Base-by-base conservation (phyloP, 768 basidiomycete species). In the Termitomyces titanicus region DNA sequence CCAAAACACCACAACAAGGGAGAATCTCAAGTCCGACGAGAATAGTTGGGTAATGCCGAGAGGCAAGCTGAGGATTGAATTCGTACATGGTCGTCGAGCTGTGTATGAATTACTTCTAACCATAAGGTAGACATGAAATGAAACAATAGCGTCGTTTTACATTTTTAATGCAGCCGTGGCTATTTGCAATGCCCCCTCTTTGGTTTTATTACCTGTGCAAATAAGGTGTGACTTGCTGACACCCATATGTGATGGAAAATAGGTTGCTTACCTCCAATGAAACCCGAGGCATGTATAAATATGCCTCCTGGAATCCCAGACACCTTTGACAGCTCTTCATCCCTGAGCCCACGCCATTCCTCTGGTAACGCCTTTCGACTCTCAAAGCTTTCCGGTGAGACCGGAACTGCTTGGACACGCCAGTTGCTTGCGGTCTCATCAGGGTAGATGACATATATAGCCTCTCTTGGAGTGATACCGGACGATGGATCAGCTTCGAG, bases 231-330 rank as follows among this genome's bases (percentile, higher is more conserved):
- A 27, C 33, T 39, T n/a, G 29, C 34, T 34, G 20, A 24, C n/a
- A 22, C 29, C n/a, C 8, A 58, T 51, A 52, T 52, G 54, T 29
- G 27, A 27, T 27, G 5, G 42, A 50, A 44, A 11, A 53, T 55
- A 52, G 18, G 47, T 54, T 31, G 52, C 82, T 57, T 59, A 86
- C 94, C 94, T 64, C 97, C 97, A 65, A 94, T 98, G 70, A 99
- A 99, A 8, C 97, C 97, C 55, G 88, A 89, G 1, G 95, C 93
- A 72, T 99, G 97, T 24, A 95, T 85, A 65, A 99, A 99, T 51
- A 97, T 83, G 49, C 95, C 81, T 1, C 87, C 93, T 0, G 83
- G 80, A 56, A 98, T 84, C 2, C 92, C 92, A 15, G 83, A 83
- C 7, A 82, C 71, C 60, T 81, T 72, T 45, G 87, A 89, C 38